These are phyloP conservation scores for Artemisia princeps DNA, from an alignment of 140 eudicot genomes.

Conservation along the genomic window DNA sequence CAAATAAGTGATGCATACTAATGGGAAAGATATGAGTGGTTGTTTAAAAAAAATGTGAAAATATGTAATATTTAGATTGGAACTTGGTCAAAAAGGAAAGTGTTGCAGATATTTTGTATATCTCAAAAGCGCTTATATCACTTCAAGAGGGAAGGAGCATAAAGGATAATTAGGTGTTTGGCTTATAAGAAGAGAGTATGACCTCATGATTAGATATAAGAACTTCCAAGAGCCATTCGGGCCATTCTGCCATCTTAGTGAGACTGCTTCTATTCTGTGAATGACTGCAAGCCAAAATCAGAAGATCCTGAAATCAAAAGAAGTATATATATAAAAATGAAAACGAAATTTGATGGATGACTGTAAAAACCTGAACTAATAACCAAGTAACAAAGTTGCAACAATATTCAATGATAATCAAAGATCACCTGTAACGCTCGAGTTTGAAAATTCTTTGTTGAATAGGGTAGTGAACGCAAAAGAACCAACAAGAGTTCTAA, in stretches of 20 bases:
- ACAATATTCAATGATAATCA: not conserved
- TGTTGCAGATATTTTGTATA: not conserved
- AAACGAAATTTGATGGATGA: not conserved
- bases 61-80: slow-evolving; percentile 1
- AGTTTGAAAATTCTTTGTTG: slow-evolving; percentile 55
- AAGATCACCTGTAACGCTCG: slow-evolving; percentile 77
- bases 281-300: slow-evolving; percentile 96
- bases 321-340: slow-evolving; percentile 25
- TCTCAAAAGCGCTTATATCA: not conserved
- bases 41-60: not conserved
- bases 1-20: no score
- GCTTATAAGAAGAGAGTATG: slow-evolving; percentile 7
- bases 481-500: slow-evolving; percentile 71
- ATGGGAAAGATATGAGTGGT: not conserved
- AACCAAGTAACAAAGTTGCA: not conserved
- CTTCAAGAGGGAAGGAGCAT: not conserved
- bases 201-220: slow-evolving; percentile 92
- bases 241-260: slow-evolving; percentile 93
- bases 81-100: slow-evolving; percentile 1
- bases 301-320: slow-evolving; percentile 85
- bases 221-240: slow-evolving; percentile 95
- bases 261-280: slow-evolving; percentile 69
- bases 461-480: slow-evolving; percentile 73
- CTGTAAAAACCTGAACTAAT: slow-evolving; percentile 6
- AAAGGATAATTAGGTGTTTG: not conserved